Percentiles rank a stretch among this genome's conserved stretches.
Evolutionary conservation across 345 rosid genomes (phyloP).

Genomic region (Linum tenue): DNA sequence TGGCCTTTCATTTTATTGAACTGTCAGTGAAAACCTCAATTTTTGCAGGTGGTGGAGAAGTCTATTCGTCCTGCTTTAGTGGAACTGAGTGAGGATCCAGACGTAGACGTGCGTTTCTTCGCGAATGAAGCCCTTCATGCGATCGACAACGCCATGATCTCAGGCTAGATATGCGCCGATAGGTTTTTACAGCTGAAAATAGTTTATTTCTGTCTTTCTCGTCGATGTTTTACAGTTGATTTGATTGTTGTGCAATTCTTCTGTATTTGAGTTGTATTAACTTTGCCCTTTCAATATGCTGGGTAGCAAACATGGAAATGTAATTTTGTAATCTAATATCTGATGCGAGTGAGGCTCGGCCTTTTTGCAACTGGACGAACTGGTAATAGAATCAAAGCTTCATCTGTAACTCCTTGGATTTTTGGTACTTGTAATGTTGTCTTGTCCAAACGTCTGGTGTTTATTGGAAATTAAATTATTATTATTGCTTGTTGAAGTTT

Average conservation of each 20-base stretch:
- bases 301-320: neutral
- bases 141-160: slow-evolving; percentile 69
- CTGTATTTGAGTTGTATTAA: neutral
- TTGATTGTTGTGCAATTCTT: neutral
- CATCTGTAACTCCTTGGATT: no score
- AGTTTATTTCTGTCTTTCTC: no score
- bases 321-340: neutral
- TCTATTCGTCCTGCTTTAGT: slow-evolving; percentile 68
- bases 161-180: slow-evolving; percentile 26
- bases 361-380: no score
- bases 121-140: slow-evolving; percentile 76
- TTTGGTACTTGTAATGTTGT: no score
- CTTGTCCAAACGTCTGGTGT: no score
- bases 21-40: neutral
- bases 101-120: slow-evolving; percentile 80
- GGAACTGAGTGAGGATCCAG: slow-evolving; percentile 85
- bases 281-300: neutral
- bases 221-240: neutral
- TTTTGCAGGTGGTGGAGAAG: slow-evolving; percentile 61
- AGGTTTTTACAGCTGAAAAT: neutral
- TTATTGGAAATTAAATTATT: no score
- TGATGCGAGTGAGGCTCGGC: no score
- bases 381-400: no score
- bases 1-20: neutral
- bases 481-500: no score